Conservation (phyloP, 495 filamentous ascomycete species). For the Neurospora cerealis region DNA sequence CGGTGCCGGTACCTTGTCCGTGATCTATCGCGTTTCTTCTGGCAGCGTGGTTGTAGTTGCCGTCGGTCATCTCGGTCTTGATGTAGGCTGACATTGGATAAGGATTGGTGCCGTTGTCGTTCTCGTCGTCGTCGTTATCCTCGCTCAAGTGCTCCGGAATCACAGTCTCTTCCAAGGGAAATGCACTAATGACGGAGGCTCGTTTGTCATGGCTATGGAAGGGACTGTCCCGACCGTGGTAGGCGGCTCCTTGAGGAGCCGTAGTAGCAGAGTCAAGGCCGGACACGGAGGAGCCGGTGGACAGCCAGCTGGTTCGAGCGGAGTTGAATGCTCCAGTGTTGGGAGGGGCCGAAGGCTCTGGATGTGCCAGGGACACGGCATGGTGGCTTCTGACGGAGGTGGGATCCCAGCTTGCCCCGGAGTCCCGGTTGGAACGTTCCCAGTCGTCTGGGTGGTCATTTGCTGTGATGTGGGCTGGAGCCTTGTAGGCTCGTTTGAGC, state of each 20-base stretch:
- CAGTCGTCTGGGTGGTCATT: conserved; percentile 1
- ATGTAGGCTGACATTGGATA: not conserved
- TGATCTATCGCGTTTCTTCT: not conserved
- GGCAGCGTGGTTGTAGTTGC: not conserved
- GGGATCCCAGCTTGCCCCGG: not conserved
- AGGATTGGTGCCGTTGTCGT: not conserved
- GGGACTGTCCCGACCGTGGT: not conserved
- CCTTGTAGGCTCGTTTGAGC: conserved; percentile 2
- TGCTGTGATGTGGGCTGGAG: conserved; percentile 2
- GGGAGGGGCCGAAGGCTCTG: not conserved
- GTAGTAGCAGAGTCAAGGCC: not conserved
- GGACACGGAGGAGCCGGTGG: not conserved
- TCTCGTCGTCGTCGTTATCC: not conserved
- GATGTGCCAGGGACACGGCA: not conserved
- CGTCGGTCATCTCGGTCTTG: not conserved
- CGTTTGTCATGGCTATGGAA: not conserved
- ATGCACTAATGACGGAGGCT: not conserved
- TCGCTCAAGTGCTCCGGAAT: not conserved
- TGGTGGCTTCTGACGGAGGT: not conserved
- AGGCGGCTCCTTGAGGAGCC: not conserved
- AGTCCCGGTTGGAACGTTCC: not conserved
- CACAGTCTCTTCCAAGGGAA: not conserved
- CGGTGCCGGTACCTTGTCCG: not conserved
- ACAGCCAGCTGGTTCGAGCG: not conserved
- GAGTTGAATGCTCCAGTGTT: not conserved